Percentiles rank a stretch among this genome's conserved stretches.
Evolutionary conservation across 768 basidiomycete genomes (phyloP).

Genomic region (Auricularia sp.): DNA sequence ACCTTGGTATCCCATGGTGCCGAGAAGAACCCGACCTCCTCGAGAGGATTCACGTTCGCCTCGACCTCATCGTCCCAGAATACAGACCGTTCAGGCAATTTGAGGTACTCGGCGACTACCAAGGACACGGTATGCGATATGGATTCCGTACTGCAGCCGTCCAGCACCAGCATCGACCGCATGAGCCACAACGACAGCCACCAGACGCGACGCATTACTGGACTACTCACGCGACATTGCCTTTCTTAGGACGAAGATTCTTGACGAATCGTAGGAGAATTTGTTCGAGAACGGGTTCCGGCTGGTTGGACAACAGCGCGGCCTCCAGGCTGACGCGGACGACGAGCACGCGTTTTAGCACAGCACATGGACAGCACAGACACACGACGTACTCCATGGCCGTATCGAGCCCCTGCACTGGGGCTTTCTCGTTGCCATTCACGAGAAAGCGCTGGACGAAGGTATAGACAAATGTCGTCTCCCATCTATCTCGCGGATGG

Average conservation of each 20-base stretch:
- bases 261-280: conserved; percentile 68
- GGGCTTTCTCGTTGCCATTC: conserved; percentile 34
- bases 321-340: conserved; percentile 54
- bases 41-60: conserved; percentile 66
- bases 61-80: conserved; percentile 69
- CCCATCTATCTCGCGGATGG: conserved; percentile 79
- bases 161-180: conserved; percentile 16
- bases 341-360: neutral
- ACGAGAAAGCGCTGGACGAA: conserved; percentile 75
- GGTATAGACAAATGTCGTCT: conserved; percentile 74
- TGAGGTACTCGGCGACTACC: conserved; percentile 44
- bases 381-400: conserved; percentile 66
- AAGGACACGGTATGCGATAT: conserved; percentile 65
- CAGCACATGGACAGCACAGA: conserved; percentile 9
- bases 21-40: conserved; percentile 67
- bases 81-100: conserved; percentile 58
- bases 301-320: conserved; percentile 53
- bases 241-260: conserved; percentile 78
- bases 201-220: conserved; percentile 20
- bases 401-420: conserved; percentile 69
- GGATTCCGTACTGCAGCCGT: conserved; percentile 57
- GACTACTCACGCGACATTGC: conserved; percentile 72
- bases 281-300: conserved; percentile 61
- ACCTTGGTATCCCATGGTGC: conserved; percentile 81
- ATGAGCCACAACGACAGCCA: conserved; percentile 17